Evolutionary conservation across 345 rosid species (phyloP), one percentile per base, ranked within the genome.

Genomic region (Isatis tinctoria): DNA sequence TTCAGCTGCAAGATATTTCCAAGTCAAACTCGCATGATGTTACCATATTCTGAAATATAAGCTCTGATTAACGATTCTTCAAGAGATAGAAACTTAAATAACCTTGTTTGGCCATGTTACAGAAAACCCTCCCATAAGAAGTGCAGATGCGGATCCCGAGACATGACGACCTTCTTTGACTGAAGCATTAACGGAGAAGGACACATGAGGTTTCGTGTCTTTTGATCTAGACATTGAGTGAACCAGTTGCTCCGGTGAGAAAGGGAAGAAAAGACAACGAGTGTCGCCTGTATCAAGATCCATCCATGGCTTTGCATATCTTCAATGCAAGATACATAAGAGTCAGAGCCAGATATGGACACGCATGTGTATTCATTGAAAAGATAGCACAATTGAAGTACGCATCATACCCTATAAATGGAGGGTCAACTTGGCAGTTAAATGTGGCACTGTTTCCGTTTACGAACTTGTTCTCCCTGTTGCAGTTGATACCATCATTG

Each of bases 121-220:
- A 54, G 97, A 85, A 79, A 93, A 93, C 52, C 98, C 98, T 73
- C 98, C 96, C 47, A 89, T 67, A 73, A 93, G 89, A 81, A 88
- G 83, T 63, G 94, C 96, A 67, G 96, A 87, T 67, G 91, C 85
- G 65, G 98, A 87, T 73, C 90, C 97, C 52, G 87, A 85, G 70
- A 86, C 78, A 75, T 85, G 82, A 43, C 66, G 73, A 47, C 80
- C 81, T 76, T 87, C 92, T 76, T 73, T 81, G 69, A 88, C 69
- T 49, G 87, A 83, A 72, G 86, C 94, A 78, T 62, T 84, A 65
- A 93, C 44, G 16, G 85, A 80, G 78, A 93, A 53, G 48, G 90
- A 82, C 16, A 93, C 48, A 68, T 85, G 86, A 37, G 88, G 83
- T 72, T 79, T 88, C 74, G 75, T 76, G 82, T 83, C 84, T 83